Conservation (phyloP, 176 grass and related monocot species). For the Carex cristatella region DNA sequence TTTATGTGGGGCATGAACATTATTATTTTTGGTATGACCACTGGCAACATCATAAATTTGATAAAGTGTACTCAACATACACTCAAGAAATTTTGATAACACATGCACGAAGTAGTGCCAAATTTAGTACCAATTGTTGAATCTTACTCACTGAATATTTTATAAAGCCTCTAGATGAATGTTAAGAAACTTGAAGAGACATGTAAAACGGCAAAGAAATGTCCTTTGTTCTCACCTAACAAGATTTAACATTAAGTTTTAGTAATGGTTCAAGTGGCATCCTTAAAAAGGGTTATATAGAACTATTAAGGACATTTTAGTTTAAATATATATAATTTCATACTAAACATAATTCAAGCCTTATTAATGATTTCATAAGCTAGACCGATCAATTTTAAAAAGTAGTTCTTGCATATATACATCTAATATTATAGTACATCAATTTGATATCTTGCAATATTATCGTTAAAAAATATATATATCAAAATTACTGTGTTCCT, state of each 20-base stretch:
- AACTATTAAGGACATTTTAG: background rate
- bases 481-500: no score
- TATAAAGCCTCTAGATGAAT: constrained; percentile 6
- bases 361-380: background rate
- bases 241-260: constrained; percentile 12
- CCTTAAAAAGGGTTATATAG: background rate
- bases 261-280: background rate
- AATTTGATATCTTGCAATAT: no score
- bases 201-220: background rate
- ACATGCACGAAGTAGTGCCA: background rate
- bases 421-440: no score
- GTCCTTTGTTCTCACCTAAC: constrained; percentile 25
- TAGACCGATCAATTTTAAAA: background rate
- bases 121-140: background rate
- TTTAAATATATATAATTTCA: background rate
- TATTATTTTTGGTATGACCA: background rate
- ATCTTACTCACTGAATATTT: constrained; percentile 11
- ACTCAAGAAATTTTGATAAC: background rate
- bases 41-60: background rate
- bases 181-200: background rate
- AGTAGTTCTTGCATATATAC: no score
- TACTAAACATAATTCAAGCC: background rate
- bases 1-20: background rate
- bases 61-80: background rate
- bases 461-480: no score